These are phyloP conservation scores for Venturia oleaginea DNA, from an alignment of 2,329 filamentous ascomycete species.

Conservation along the genomic window DNA sequence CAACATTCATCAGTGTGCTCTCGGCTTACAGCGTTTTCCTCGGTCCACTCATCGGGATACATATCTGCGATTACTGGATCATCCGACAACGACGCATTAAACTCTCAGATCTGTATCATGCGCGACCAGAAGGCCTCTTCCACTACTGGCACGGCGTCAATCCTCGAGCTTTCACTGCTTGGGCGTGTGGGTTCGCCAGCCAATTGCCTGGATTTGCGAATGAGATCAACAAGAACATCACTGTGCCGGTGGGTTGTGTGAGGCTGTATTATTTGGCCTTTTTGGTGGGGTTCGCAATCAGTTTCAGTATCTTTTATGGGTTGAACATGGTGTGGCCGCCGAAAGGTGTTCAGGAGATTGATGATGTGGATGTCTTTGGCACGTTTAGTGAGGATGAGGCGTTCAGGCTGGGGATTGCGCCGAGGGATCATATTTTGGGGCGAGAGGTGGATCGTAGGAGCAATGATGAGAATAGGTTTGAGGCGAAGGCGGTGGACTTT, in stretches of 20 bases:
- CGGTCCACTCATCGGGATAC: constrained; percentile 37
- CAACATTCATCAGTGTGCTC: constrained; percentile 40
- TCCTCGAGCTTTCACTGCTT: constrained; percentile 34
- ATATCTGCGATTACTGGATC: constrained; percentile 39
- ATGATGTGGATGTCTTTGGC: constrained; percentile 1
- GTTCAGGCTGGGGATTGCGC: not conserved
- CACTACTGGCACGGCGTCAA: constrained; percentile 37
- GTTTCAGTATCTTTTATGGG: not conserved
- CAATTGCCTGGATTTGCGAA: constrained; percentile 3
- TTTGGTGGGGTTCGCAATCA: not conserved
- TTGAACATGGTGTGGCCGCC: not conserved
- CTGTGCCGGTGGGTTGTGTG: not conserved
- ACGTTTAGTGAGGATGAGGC: not conserved
- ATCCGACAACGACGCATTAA: constrained; percentile 32
- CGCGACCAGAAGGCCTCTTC: constrained; percentile 30
- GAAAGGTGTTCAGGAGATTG: not conserved
- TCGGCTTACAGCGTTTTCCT: constrained; percentile 39
- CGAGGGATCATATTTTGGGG: not conserved
- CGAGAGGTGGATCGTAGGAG: not conserved
- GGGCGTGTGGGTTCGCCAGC: constrained; percentile 27
- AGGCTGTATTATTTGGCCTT: constrained; percentile 9
- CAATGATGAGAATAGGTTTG: not conserved
- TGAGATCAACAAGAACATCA: not conserved
- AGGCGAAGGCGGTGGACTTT: not conserved
- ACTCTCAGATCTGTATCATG: constrained; percentile 35